phyloP scores from a whole-genome alignment of 345 rosid species.

The Populus tremula region DNA sequence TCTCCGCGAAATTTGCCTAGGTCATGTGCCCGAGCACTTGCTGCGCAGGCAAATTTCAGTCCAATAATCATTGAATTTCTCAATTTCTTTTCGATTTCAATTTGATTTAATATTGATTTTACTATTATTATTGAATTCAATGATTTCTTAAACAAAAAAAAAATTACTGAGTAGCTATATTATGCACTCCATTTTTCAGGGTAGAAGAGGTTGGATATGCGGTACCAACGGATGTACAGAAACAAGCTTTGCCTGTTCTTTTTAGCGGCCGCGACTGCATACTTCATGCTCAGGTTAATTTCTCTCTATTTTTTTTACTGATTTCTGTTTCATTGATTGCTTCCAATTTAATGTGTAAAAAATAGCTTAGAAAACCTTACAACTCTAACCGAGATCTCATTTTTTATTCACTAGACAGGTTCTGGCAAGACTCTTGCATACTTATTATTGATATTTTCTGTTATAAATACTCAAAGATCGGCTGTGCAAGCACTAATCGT shows the following conservation, averaged over 20 bases:
- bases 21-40: constrained; percentile 49
- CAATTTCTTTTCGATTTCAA: not conserved
- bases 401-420: constrained; percentile 67
- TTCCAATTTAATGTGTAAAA: too few species aligned
- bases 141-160: not conserved
- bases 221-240: constrained; percentile 63
- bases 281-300: constrained; percentile 82
- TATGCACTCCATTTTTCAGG: constrained; percentile 31
- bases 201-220: constrained; percentile 67
- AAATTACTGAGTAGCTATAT: not conserved
- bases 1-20: constrained; percentile 46
- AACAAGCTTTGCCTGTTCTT: constrained; percentile 66
- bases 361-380: not conserved
- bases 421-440: constrained; percentile 93
- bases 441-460: constrained; percentile 61
- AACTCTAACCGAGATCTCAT: constrained; percentile 13
- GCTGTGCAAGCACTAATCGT: constrained; percentile 82
- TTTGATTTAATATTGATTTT: not conserved
- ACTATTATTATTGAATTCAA: not conserved
- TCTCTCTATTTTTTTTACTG: not conserved
- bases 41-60: constrained; percentile 38
- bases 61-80: not conserved
- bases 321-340: not conserved
- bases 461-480: constrained; percentile 57
- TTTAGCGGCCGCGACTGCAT: constrained; percentile 71